Evolutionary conservation across 2,329 filamentous ascomycete genomes (phyloP).

Genomic region (Rhynchosporium agropyri): DNA sequence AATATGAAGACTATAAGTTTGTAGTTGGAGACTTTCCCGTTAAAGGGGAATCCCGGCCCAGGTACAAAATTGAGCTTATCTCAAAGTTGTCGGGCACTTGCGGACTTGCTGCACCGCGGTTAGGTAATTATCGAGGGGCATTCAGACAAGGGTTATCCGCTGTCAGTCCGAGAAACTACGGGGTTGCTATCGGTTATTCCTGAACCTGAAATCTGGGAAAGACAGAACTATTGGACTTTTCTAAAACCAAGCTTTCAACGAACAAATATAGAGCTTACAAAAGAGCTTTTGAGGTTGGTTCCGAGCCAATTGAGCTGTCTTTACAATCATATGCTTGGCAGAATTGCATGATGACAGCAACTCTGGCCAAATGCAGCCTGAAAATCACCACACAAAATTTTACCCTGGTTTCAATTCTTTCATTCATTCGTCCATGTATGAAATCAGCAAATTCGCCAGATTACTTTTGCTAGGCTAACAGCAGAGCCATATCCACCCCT

Average conservation of each 20-base stretch:
- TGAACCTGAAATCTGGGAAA: too few species aligned
- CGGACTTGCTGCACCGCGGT: constrained; percentile 15
- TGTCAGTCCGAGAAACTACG: constrained; percentile 24
- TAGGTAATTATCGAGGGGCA: constrained; percentile 15
- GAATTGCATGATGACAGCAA: background rate
- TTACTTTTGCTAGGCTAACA: constrained; percentile 34
- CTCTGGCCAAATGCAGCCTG: background rate
- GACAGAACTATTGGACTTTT: too few species aligned
- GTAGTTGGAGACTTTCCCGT: background rate
- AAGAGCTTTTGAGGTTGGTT: too few species aligned
- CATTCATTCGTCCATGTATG: constrained; percentile 32
- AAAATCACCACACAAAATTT: background rate
- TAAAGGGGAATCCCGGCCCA: background rate
- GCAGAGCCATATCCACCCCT: constrained; percentile 34
- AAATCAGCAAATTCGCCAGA: constrained; percentile 32
- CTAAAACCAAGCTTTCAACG: too few species aligned
- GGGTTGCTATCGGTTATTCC: background rate
- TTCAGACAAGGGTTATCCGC: constrained; percentile 13
- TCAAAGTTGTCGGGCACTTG: constrained; percentile 20
- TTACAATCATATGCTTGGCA: too few species aligned
- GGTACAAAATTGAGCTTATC: background rate
- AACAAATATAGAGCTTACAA: too few species aligned
- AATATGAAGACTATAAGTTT: background rate
- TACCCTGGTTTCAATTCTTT: constrained; percentile 19
- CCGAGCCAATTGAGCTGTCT: too few species aligned